Percentiles rank a stretch among this genome's conserved stretches.
Evolutionary conservation across 495 filamentous ascomycete genomes (phyloP).

Genomic region (Platismatia glauca): DNA sequence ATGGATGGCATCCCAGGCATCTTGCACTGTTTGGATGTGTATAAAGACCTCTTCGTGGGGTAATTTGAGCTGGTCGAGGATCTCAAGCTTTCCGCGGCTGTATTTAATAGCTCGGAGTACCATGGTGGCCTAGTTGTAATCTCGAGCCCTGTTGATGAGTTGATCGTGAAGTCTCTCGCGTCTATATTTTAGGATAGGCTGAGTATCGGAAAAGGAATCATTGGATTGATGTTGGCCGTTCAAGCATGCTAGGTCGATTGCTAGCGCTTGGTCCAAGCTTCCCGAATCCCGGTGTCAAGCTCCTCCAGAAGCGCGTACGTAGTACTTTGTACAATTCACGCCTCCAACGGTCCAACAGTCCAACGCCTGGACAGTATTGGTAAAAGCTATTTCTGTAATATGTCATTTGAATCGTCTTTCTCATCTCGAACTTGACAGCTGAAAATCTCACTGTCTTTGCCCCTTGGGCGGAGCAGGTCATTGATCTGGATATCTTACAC

Average conservation of each 20-base stretch:
- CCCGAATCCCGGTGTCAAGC: not conserved
- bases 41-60: conserved; percentile 83
- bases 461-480: not conserved
- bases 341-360: not conserved
- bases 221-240: too few species aligned
- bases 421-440: not conserved
- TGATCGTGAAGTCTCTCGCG: not conserved
- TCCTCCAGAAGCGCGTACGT: too few species aligned
- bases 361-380: not conserved
- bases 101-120: conserved; percentile 86
- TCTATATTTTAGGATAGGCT: not conserved
- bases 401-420: not conserved
- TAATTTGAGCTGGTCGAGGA: conserved; percentile 82
- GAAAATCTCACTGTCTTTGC: not conserved
- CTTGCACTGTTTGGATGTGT: conserved; percentile 58
- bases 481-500: not conserved
- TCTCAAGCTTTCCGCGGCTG: conserved; percentile 61
- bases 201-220: not conserved
- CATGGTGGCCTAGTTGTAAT: conserved; percentile 30
- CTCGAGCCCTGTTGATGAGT: not conserved
- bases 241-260: not conserved
- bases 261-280: not conserved
- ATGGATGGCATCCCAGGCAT: conserved; percentile 88
- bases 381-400: not conserved
- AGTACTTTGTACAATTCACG: too few species aligned